Evolutionary conservation across 441 rosid species (phyloP).

Genomic region (Biscutella laevigata): DNA sequence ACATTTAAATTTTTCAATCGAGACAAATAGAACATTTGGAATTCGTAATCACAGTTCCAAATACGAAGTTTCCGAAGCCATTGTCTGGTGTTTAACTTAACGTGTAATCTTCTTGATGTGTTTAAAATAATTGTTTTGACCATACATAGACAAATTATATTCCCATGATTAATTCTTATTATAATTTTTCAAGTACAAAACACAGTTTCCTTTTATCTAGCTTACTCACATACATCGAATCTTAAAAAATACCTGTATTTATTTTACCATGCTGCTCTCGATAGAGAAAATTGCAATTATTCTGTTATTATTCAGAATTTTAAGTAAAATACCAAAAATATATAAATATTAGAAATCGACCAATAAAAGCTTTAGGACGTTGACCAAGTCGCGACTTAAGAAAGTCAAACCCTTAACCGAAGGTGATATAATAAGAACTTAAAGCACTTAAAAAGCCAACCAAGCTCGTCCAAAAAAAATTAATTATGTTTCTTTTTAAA

Average conservation of each 20-base stretch:
- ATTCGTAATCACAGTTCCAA: slow-evolving; percentile 32
- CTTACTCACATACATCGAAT: not conserved
- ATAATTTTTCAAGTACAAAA: not conserved
- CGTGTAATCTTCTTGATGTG: slow-evolving; percentile 19
- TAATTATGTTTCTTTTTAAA: no score
- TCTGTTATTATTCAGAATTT: no score
- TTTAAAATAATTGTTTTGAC: slow-evolving; percentile 19
- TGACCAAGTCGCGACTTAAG: slow-evolving; percentile 2
- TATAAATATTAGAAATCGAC: not conserved
- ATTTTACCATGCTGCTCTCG: no score
- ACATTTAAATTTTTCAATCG: slow-evolving; percentile 1
- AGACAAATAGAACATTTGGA: slow-evolving; percentile 30
- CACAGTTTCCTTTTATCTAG: not conserved
- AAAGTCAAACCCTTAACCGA: slow-evolving; percentile 10
- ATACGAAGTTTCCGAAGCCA: slow-evolving; percentile 28
- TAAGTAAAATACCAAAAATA: not conserved
- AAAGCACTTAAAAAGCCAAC: slow-evolving; percentile 18
- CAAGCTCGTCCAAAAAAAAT: slow-evolving; percentile 13
- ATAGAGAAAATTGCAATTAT: no score
- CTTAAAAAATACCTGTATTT: no score
- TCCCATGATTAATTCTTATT: not conserved
- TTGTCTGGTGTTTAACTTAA: slow-evolving; percentile 23
- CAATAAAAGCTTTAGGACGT: not conserved
- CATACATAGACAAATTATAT: slow-evolving; percentile 13
- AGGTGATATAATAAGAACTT: slow-evolving; percentile 7